Evolutionary conservation across 768 basidiomycete genomes (phyloP).

Genomic region (Dictyophora rubrovolvata): DNA sequence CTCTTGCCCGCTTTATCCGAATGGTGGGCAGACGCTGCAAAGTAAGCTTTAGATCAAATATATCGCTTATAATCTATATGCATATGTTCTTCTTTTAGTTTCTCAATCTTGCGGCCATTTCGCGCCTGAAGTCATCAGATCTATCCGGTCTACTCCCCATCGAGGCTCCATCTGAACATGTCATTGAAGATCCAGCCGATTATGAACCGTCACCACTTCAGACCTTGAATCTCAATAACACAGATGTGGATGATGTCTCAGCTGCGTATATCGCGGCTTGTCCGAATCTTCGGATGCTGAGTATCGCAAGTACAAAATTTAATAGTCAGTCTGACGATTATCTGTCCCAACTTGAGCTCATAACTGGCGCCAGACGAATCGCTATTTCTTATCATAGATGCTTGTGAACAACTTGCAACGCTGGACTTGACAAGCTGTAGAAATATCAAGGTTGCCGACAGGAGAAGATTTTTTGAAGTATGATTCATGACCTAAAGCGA

Average conservation of each 20-base stretch:
- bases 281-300: constrained; percentile 34
- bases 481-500: not conserved
- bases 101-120: constrained; percentile 49
- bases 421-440: constrained; percentile 61
- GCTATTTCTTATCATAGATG: constrained; percentile 46
- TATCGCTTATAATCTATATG: not conserved
- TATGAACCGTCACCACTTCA: constrained; percentile 29
- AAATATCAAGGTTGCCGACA: constrained; percentile 45
- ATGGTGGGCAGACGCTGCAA: constrained; percentile 51
- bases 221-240: constrained; percentile 47
- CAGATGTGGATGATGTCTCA: constrained; percentile 49
- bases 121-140: constrained; percentile 39
- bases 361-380: not conserved
- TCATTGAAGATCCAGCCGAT: constrained; percentile 9
- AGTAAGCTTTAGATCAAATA: constrained; percentile 24
- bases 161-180: not conserved
- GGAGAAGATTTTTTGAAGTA: constrained; percentile 61
- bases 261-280: constrained; percentile 45
- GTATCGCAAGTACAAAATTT: constrained; percentile 48
- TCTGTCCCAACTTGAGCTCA: not conserved
- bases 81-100: constrained; percentile 25
- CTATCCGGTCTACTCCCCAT: constrained; percentile 37
- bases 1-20: constrained; percentile 37
- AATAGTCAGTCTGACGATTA: constrained; percentile 33
- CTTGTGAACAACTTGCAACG: constrained; percentile 40